Conservation (phyloP, 371 early-diverging fungal species). For the Mucor saturninus region DNA sequence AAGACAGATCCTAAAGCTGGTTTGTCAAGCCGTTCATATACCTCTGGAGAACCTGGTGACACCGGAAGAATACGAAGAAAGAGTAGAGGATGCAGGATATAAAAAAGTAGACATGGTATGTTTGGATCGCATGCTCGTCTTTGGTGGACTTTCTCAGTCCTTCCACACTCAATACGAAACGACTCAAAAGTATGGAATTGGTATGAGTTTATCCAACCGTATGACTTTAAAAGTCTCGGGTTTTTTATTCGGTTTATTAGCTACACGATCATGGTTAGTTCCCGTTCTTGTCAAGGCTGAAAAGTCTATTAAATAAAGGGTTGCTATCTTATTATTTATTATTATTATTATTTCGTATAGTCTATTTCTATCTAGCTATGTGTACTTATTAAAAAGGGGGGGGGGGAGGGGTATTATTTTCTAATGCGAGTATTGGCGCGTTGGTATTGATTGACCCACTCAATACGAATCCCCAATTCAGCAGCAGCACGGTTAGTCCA, state of each 20-base stretch:
- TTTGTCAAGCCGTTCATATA: slow-evolving; percentile 27
- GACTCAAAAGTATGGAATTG: slow-evolving; percentile 15
- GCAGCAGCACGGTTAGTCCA: slow-evolving; percentile 40
- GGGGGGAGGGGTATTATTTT: background rate
- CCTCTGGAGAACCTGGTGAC: slow-evolving; percentile 39
- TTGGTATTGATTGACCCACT: slow-evolving; percentile 22
- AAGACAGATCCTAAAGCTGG: slow-evolving; percentile 2
- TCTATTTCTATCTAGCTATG: no score
- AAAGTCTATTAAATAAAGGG: background rate
- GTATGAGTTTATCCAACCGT: slow-evolving; percentile 16
- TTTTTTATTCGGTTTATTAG: slow-evolving; percentile 20
- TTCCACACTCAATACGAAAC: slow-evolving; percentile 12
- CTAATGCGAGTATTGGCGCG: slow-evolving; percentile 9
- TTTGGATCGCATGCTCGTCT: slow-evolving; percentile 19
- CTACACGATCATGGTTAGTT: slow-evolving; percentile 16
- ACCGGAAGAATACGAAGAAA: slow-evolving; percentile 22
- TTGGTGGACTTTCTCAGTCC: slow-evolving; percentile 30
- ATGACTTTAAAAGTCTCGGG: slow-evolving; percentile 15
- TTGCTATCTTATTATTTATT: no score
- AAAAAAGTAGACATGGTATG: slow-evolving; percentile 17
- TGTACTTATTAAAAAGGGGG: no score
- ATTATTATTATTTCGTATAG: no score
- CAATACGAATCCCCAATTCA: slow-evolving; percentile 14
- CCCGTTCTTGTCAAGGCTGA: slow-evolving; percentile 27
- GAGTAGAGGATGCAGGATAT: slow-evolving; percentile 22